Conservation (phyloP, 768 basidiomycete genomes). For the Lentinula detonsa region DNA sequence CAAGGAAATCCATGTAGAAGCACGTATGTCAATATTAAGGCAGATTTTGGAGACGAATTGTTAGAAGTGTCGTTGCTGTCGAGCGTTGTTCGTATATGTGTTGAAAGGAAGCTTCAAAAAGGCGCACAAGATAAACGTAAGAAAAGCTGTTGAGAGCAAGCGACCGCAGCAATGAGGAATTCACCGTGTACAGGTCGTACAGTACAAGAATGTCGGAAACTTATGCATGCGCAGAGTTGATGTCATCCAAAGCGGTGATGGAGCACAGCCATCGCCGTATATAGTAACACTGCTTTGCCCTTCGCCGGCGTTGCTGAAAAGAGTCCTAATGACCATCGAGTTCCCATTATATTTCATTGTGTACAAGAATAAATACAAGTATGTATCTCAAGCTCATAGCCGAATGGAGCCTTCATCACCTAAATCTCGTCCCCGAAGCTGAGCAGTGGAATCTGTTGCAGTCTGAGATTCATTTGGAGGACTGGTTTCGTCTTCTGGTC, state of each 20-base stretch:
- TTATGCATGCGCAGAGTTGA: not conserved
- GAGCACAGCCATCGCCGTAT: not conserved
- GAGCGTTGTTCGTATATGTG: not conserved
- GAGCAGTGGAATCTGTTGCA: not conserved
- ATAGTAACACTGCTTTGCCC: not conserved
- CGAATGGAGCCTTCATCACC: conserved; percentile 1
- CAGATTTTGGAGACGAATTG: not conserved
- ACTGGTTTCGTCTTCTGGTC: not conserved
- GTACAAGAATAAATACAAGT: not conserved
- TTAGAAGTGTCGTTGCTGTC: not conserved
- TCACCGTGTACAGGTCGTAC: not conserved
- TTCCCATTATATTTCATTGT: too few species aligned
- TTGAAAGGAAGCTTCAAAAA: not conserved
- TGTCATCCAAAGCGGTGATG: not conserved
- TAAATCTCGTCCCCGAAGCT: conserved; percentile 1
- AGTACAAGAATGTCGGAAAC: not conserved
- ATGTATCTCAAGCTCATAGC: not conserved
- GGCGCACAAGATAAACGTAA: not conserved
- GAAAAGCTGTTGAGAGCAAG: not conserved
- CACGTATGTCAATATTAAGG: not conserved
- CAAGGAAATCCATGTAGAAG: conserved; percentile 46
- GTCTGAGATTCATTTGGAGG: not conserved
- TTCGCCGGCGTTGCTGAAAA: not conserved
- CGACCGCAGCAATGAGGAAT: not conserved
- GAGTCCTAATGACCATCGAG: too few species aligned